Conservation (phyloP, 176 grass and related monocot genomes). For the Tillandsia leiboldiana region DNA sequence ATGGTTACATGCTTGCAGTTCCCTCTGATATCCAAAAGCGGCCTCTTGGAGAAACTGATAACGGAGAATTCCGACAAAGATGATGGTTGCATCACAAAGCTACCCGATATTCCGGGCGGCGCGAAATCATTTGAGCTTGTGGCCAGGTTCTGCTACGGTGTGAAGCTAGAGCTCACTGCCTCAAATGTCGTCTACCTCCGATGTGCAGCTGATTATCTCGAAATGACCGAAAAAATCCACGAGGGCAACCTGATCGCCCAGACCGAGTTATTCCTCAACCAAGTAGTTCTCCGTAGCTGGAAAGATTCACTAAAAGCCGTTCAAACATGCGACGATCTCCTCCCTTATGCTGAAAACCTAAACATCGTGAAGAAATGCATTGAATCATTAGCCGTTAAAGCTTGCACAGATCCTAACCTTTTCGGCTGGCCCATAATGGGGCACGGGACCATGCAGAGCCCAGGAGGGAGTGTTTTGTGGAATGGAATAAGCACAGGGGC, state of each 20-base stretch:
- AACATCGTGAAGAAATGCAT: slow-evolving; percentile 81
- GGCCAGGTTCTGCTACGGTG: slow-evolving; percentile 81
- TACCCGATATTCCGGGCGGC: slow-evolving; percentile 57
- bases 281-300: slow-evolving; percentile 67
- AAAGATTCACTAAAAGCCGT: slow-evolving; percentile 69
- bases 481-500: slow-evolving; percentile 89
- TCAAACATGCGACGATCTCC: slow-evolving; percentile 66
- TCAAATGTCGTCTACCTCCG: slow-evolving; percentile 60
- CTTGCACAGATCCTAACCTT: slow-evolving; percentile 66
- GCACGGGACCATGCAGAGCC: slow-evolving; percentile 66
- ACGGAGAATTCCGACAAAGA: slow-evolving; percentile 51
- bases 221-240: slow-evolving; percentile 74
- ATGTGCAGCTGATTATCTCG: slow-evolving; percentile 64
- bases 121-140: slow-evolving; percentile 81
- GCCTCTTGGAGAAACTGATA: slow-evolving; percentile 46
- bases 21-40: slow-evolving; percentile 75
- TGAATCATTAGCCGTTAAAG: slow-evolving; percentile 66
- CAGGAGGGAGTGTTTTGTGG: slow-evolving; percentile 75
- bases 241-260: slow-evolving; percentile 76
- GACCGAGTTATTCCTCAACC: slow-evolving; percentile 69
- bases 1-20: slow-evolving; percentile 46
- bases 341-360: slow-evolving; percentile 68
- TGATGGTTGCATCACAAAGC: slow-evolving; percentile 34
- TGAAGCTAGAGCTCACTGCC: slow-evolving; percentile 72
- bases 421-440: slow-evolving; percentile 79